A percentile compares a stretch with the other conserved stretches of the same genome.
These are phyloP conservation scores for Miamiensis avidus DNA, from an alignment of 169 alveolate genomes.

Conservation along the genomic window DNA sequence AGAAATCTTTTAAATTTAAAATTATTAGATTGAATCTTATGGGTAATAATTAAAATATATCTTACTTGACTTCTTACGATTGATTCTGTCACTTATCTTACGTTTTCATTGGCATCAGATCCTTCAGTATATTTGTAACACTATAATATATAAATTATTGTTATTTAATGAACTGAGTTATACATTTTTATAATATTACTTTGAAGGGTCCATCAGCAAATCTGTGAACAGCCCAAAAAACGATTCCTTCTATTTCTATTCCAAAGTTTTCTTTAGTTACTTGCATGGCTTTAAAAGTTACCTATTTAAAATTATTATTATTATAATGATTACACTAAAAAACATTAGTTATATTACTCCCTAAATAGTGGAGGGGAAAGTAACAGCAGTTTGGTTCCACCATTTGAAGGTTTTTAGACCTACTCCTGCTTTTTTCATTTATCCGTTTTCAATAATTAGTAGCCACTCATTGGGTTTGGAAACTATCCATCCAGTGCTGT, in stretches of 20 bases:
- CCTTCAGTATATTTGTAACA: slow-evolving; percentile 23
- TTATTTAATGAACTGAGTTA: too few species aligned
- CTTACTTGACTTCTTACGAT: slow-evolving; percentile 1
- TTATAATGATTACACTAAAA: too few species aligned
- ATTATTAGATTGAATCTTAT: too few species aligned
- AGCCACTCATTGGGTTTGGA: slow-evolving; percentile 19
- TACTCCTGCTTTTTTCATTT: slow-evolving; percentile 13
- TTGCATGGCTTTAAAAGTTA: background rate
- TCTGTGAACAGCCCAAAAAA: slow-evolving; percentile 14
- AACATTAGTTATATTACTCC: too few species aligned
- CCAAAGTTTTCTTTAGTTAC: slow-evolving; percentile 21
- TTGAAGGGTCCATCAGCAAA: slow-evolving; percentile 30
- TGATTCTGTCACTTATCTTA: slow-evolving; percentile 7
- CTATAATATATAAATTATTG: background rate
- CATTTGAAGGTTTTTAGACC: slow-evolving; percentile 8
- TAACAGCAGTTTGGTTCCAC: slow-evolving; percentile 13
- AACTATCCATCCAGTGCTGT: background rate
- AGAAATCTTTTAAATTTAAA: background rate
- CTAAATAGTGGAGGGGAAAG: slow-evolving; percentile 10
- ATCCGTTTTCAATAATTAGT: slow-evolving; percentile 17
- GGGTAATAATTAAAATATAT: too few species aligned
- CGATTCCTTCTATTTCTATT: slow-evolving; percentile 3
- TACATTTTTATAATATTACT: background rate
- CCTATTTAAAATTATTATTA: too few species aligned
- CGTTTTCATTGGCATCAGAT: slow-evolving; percentile 19